Evolutionary conservation across 768 basidiomycete species (phyloP).

Genomic region (Amanita pseudoporphyria): DNA sequence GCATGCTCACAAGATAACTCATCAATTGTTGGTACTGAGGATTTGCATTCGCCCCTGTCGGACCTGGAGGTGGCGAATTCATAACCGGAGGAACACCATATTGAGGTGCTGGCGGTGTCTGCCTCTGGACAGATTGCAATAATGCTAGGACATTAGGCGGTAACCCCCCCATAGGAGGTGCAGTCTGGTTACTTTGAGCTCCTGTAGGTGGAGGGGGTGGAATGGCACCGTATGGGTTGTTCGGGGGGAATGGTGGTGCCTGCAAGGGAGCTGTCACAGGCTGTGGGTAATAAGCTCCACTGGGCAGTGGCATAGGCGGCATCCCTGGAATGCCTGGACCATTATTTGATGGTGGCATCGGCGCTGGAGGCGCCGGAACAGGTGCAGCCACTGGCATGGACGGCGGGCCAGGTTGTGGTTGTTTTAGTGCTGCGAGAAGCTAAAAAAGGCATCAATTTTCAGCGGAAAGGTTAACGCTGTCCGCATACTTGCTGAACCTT

Average conservation of each 20-base stretch:
- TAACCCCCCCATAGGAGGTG: conserved; percentile 30
- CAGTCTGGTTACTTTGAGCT: conserved; percentile 23
- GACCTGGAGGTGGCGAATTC: conserved; percentile 26
- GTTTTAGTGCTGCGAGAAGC: conserved; percentile 73
- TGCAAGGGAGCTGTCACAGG: conserved; percentile 17
- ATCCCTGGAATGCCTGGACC: conserved; percentile 12
- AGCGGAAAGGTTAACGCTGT: background rate
- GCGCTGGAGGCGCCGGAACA: conserved; percentile 22
- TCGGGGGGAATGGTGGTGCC: conserved; percentile 22
- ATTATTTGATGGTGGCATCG: conserved; percentile 21
- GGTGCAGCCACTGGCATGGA: conserved; percentile 22
- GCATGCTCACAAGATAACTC: conserved; percentile 50
- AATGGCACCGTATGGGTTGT: conserved; percentile 14
- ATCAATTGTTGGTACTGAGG: conserved; percentile 58
- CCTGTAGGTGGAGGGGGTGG: conserved; percentile 19
- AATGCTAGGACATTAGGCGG: conserved; percentile 66
- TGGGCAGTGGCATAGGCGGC: conserved; percentile 29
- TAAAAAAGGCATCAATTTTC: conserved; percentile 13
- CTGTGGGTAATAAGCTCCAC: conserved; percentile 36
- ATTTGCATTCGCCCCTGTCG: conserved; percentile 27
- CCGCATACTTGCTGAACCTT: conserved; percentile 65
- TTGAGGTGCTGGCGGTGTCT: conserved; percentile 25
- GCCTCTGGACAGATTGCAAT: conserved; percentile 47
- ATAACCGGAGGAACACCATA: conserved; percentile 34
- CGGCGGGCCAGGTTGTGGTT: conserved; percentile 36